Percentiles rank a stretch among this genome's conserved stretches.
phyloP scores from a whole-genome alignment of 495 filamentous ascomycete genomes.

The Penicillium roqueforti region DNA sequence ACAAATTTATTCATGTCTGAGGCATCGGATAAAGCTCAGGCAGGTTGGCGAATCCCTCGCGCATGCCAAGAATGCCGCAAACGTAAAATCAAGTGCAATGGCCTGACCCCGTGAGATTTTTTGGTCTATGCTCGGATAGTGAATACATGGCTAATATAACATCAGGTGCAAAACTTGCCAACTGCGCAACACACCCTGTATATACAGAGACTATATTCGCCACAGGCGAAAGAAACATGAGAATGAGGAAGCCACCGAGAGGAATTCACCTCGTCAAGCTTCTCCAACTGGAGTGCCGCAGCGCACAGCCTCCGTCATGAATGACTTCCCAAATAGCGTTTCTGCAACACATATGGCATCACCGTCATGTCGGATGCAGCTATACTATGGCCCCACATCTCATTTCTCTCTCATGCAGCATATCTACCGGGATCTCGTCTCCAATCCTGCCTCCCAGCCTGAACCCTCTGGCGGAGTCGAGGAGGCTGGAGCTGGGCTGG shows the following conservation, averaged over 20 bases:
- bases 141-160: neutral
- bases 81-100: constrained; percentile 45
- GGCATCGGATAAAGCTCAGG: constrained; percentile 13
- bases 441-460: constrained; percentile 23
- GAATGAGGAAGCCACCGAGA: constrained; percentile 4
- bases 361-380: constrained; percentile 40
- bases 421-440: constrained; percentile 38
- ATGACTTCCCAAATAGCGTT: constrained; percentile 38
- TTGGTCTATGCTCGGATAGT: neutral
- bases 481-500: constrained; percentile 43
- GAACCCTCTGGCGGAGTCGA: constrained; percentile 34
- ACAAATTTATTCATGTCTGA: constrained; percentile 29
- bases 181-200: constrained; percentile 30
- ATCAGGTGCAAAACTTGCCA: constrained; percentile 39
- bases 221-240: constrained; percentile 37
- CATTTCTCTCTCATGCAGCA: constrained; percentile 46
- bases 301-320: constrained; percentile 23
- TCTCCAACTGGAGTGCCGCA: constrained; percentile 20
- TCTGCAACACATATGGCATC: constrained; percentile 45
- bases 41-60: constrained; percentile 39
- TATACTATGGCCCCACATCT: constrained; percentile 46
- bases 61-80: constrained; percentile 44
- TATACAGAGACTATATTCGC: constrained; percentile 41
- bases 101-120: constrained; percentile 30
- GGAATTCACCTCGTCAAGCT: constrained; percentile 6